These are phyloP conservation scores for Nakataea oryzae DNA, from an alignment of 2,329 filamentous ascomycete species.

Conservation along the genomic window DNA sequence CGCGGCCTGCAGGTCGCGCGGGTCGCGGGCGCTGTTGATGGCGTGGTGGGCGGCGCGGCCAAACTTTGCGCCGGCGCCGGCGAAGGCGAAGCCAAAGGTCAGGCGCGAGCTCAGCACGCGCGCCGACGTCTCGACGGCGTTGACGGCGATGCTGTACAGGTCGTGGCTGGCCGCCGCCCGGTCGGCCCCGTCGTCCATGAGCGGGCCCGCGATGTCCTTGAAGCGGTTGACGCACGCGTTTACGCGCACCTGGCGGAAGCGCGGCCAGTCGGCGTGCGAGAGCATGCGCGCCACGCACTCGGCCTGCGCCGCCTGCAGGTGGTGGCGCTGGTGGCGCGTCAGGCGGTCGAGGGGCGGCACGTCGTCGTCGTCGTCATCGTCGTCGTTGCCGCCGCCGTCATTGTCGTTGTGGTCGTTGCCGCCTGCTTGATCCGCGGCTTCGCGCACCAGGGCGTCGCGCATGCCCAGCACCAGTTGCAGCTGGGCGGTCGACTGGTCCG, in stretches of 20 bases:
- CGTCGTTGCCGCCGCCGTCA: neutral
- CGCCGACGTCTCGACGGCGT: conserved; percentile 33
- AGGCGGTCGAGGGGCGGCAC: neutral
- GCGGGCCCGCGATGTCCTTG: conserved; percentile 27
- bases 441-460: neutral
- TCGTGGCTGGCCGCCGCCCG: conserved; percentile 28
- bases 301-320: conserved; percentile 23
- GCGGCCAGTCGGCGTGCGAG: conserved; percentile 15
- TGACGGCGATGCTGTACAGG: conserved; percentile 27
- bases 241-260: conserved; percentile 14
- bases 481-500: neutral
- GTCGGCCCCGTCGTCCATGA: conserved; percentile 27
- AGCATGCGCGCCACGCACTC: conserved; percentile 21
- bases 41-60: conserved; percentile 33
- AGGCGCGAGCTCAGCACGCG: conserved; percentile 30
- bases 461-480: neutral
- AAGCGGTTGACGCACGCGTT: conserved; percentile 13
- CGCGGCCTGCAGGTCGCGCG: conserved; percentile 30
- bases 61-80: conserved; percentile 38
- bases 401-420: neutral
- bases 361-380: neutral
- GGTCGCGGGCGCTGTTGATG: conserved; percentile 26
- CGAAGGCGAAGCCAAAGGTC: conserved; percentile 28
- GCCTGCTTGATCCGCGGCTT: neutral
- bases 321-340: conserved; percentile 19